Base-by-base conservation (phyloP, 306 rosid genomes). In the Cicer pinnatifidum region DNA sequence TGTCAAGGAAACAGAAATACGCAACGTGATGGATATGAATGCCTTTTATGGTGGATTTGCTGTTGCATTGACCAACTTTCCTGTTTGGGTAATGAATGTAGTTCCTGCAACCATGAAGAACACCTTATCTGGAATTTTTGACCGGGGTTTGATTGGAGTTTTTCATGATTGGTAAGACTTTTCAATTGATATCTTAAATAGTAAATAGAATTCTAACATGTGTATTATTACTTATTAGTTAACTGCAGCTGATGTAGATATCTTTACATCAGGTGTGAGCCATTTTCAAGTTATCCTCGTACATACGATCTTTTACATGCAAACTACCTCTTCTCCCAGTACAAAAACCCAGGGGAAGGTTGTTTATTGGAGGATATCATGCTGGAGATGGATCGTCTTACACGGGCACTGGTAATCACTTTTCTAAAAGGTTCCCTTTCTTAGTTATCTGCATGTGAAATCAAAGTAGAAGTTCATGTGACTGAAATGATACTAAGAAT, bases 21-120 rank as follows among this genome's bases (percentile, higher is more conserved):
- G 95, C 78, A 94, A 94, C 46, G 87, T 94, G 79, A 91, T 94
- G 95, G 98, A 94, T 80, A 88, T 89, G 97, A 88, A 87, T 88
- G 95, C 97, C 76, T 63, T 84, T 40, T 84, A 72, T 43, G 96
- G 98, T 79, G 98, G 97, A 83, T 91, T 94, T 81, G 75, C 92
- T 20, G 89, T 76, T 43, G 95, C 97, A 11, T 82, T 94, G 81
- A 84, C 61, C 69, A 51, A 60, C 3, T 77, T 81, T 19, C 90
- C 96, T 33, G 88, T 83, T 70, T 94, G 93, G 99, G 90, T 91
- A 38, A 88, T 94, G 96, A 94, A 86, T 76, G 80, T 94, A 75
- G 91, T 94, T 85, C 97, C 98, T 61, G 78, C 75, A 52, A 89
- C 75, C 80, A 82, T 76, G 87, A 86, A 84, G 78, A 91, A 91